These are phyloP conservation scores for Rhodomyrtus psidioides DNA, from an alignment of 441 rosid species.

Conservation along the genomic window DNA sequence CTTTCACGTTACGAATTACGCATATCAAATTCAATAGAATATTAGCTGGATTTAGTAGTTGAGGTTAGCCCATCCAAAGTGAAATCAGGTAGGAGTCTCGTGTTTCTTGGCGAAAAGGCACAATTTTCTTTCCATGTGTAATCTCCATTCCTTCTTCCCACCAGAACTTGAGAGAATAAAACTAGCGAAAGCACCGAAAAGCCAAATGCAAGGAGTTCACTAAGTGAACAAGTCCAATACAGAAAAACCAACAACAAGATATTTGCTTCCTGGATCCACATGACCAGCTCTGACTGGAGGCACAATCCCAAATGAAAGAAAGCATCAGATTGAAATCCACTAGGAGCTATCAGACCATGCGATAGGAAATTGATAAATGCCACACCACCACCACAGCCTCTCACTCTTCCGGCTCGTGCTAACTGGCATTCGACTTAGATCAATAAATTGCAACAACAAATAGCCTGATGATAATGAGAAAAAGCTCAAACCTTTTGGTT, in stretches of 20 bases:
- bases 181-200: background rate
- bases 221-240: background rate
- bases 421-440: background rate
- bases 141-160: background rate
- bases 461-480: background rate
- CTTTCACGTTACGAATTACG: background rate
- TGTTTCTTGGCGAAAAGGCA: background rate
- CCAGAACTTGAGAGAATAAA: background rate
- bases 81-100: background rate
- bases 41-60: background rate
- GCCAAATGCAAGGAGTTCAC: background rate
- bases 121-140: background rate
- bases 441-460: background rate
- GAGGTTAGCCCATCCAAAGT: background rate
- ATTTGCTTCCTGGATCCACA: background rate
- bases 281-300: background rate
- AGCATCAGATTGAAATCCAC: background rate
- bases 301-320: background rate
- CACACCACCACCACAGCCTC: background rate
- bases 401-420: background rate
- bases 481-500: conserved; percentile 49
- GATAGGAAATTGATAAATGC: background rate
- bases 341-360: background rate
- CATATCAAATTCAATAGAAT: background rate
- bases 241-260: background rate